A percentile compares a stretch with the other conserved stretches of the same genome.
phyloP scores from a whole-genome alignment of 73 alveolate species.

The Paramecium pentaurelia region DNA sequence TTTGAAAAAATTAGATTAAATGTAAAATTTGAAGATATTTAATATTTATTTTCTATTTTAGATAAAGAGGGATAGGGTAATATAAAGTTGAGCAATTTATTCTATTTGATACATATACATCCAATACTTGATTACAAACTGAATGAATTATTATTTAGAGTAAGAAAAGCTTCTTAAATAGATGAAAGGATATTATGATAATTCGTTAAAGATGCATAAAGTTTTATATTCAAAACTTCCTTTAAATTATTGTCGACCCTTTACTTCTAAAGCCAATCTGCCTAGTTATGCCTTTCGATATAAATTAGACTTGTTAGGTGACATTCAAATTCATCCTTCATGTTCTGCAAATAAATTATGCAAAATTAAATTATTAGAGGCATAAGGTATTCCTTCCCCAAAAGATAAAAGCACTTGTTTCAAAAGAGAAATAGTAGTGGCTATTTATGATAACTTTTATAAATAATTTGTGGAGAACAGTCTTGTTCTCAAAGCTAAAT shows the following conservation, averaged over 20 bases:
- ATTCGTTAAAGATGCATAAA: background rate
- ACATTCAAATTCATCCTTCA: background rate
- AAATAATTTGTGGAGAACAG: background rate
- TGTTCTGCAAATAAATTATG: background rate
- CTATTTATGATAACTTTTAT: slow-evolving; percentile 34
- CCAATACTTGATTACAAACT: background rate
- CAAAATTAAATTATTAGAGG: background rate
- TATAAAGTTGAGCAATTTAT: background rate
- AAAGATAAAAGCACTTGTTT: background rate
- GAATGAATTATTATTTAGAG: slow-evolving; percentile 17
- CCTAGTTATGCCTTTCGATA: background rate
- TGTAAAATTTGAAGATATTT: background rate
- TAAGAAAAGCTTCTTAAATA: background rate
- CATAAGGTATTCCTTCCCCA: background rate
- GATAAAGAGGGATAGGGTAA: background rate
- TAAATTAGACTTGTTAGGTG: background rate
- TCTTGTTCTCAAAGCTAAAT: background rate
- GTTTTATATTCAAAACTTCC: background rate
- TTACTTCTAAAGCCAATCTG: background rate
- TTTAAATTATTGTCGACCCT: background rate
- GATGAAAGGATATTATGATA: slow-evolving; percentile 36
- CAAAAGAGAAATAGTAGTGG: slow-evolving; percentile 23
- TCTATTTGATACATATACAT: slow-evolving; percentile 6
- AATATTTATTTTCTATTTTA: background rate
- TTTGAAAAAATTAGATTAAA: background rate